Base-by-base conservation (phyloP, 2,329 filamentous ascomycete genomes). In the Fusarium virguliforme region DNA sequence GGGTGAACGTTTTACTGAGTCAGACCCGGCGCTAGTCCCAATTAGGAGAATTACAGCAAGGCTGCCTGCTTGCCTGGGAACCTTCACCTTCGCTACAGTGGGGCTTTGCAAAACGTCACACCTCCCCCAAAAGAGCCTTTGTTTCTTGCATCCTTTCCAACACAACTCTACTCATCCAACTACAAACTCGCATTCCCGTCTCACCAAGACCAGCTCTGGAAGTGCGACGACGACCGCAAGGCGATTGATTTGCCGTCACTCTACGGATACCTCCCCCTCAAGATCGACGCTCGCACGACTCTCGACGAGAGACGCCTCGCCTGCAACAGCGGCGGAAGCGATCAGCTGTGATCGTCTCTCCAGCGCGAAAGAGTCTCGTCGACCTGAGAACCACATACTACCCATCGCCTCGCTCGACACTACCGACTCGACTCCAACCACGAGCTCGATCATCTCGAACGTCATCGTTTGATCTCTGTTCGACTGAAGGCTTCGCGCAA, bases 71-170 rank as follows among this genome's bases (percentile, higher is more conserved):
- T 56, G 54, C 62, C 68, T 74, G 58, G 56, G 62, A 64, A 72
- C 60, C 62, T 65, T 55, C 57, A 56, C 51, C 48, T 55, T 48
- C 41, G 26, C 50, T 35, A 15, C 59, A 55, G 73, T 75, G 74
- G 74, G 73, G 71, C 74, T 65, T 41, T 28, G 57, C 61, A 75
- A 74, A 67, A 75, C 73, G 73, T 75, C 73, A 75, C 71, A 68
- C 54, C 66, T 22, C 34, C 57, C 51, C 48, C 57, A 32, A 51
- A 68, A 70, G 64, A 69, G 71, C 57, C 67, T 69, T 66, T 71
- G 71, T 69, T 65, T 59, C 62, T 55, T 48, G 32, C 64, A 64
- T 54, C 40, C 46, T 63, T 59, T 67, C 37, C 35, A 43, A 38
- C 35, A 26, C 38, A 28, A 51, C 37, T 59, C 12, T 35, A 22